These are phyloP conservation scores for Rhododendron griersonianum DNA, from an alignment of 148 eudicot species.

Conservation along the genomic window DNA sequence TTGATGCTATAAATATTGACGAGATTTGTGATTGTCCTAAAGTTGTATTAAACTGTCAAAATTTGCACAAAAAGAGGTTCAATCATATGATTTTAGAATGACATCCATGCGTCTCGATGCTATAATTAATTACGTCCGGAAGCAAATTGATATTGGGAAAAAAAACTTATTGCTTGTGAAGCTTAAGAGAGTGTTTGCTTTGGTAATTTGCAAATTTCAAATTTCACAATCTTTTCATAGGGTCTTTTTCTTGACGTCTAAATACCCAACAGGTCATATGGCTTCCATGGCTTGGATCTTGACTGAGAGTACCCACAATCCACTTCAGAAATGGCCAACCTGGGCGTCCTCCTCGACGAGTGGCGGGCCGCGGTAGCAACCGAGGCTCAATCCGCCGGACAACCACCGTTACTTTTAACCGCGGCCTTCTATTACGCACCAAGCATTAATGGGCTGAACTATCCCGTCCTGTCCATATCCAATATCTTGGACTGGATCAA, in stretches of 20 bases:
- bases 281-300: constrained; percentile 52
- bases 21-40: not conserved
- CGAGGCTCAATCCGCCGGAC: constrained; percentile 23
- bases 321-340: constrained; percentile 34
- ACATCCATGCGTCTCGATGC: no score
- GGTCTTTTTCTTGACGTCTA: not conserved
- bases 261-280: constrained; percentile 5
- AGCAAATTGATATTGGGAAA: no score
- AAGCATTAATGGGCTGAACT: constrained; percentile 13
- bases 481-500: constrained; percentile 45
- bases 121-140: no score
- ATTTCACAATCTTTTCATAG: not conserved
- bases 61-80: not conserved
- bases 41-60: no score
- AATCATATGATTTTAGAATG: not conserved
- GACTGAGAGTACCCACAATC: constrained; percentile 57
- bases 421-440: constrained; percentile 39
- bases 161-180: no score
- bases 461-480: constrained; percentile 11
- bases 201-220: not conserved
- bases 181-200: no score
- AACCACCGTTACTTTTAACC: constrained; percentile 23
- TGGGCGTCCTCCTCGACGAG: constrained; percentile 32
- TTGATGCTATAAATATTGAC: no score
- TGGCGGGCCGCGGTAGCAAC: constrained; percentile 45